These are phyloP conservation scores for Phlyctochytrium bullatum DNA, from an alignment of 192 early-diverging fungal species.

Conservation along the genomic window DNA sequence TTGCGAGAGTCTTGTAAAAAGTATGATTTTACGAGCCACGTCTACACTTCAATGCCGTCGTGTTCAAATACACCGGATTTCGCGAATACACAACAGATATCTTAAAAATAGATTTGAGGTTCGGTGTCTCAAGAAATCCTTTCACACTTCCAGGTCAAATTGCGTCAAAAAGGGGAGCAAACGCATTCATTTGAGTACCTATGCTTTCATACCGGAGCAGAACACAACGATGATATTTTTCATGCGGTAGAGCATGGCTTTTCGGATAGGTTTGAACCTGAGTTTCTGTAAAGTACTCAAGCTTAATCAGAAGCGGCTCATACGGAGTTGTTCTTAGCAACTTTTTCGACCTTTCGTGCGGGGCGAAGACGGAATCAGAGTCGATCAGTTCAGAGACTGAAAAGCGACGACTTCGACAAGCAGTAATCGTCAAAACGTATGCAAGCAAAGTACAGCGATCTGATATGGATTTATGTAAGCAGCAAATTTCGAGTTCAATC, in stretches of 20 bases:
- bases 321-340: too few relatives aligned
- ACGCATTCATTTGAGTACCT: slow-evolving; percentile 34
- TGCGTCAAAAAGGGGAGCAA: slow-evolving; percentile 13
- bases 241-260: slow-evolving; percentile 51
- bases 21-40: slow-evolving; percentile 33
- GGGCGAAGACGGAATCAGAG: too few relatives aligned
- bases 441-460: slow-evolving; percentile 3
- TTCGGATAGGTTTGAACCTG: neutral
- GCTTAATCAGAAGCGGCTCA: too few relatives aligned
- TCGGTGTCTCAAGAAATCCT: neutral
- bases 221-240: slow-evolving; percentile 35
- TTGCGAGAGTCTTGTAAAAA: slow-evolving; percentile 48
- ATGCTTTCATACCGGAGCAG: slow-evolving; percentile 30
- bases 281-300: too few relatives aligned
- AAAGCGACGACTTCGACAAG: slow-evolving; percentile 33
- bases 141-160: slow-evolving; percentile 13
- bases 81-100: slow-evolving; percentile 48
- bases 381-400: too few relatives aligned
- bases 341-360: too few relatives aligned
- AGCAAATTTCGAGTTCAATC: neutral
- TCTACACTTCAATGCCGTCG: slow-evolving; percentile 16
- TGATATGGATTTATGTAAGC: slow-evolving; percentile 7
- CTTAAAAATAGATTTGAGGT: slow-evolving; percentile 49
- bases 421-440: slow-evolving; percentile 32
- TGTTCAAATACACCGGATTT: slow-evolving; percentile 56